Percentiles rank a stretch among this genome's conserved stretches.
These are phyloP conservation scores for Phytophthora pistaciae DNA, from an alignment of 352 stramenopile species.

Conservation along the genomic window DNA sequence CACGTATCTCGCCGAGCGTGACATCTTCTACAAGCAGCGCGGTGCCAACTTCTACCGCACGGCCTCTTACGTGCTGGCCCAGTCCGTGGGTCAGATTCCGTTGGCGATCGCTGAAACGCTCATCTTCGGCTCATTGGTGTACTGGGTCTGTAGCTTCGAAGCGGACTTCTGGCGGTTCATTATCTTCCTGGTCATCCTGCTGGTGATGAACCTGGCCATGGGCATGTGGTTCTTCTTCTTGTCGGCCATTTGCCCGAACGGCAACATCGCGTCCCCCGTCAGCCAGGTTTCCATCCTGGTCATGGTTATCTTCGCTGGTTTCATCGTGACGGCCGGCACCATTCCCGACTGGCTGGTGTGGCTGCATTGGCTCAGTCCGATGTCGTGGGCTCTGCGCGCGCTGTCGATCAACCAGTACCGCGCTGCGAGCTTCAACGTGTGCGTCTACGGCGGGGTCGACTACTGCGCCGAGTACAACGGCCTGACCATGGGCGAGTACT, in stretches of 20 bases:
- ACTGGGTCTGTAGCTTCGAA: slow-evolving; percentile 82
- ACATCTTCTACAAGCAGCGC: slow-evolving; percentile 85
- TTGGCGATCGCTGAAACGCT: slow-evolving; percentile 63
- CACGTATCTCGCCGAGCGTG: slow-evolving; percentile 66
- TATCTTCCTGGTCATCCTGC: slow-evolving; percentile 49
- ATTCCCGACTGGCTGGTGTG: slow-evolving; percentile 39
- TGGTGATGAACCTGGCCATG: slow-evolving; percentile 60
- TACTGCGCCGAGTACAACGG: slow-evolving; percentile 37
- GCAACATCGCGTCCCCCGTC: slow-evolving; percentile 49
- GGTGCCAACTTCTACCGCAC: slow-evolving; percentile 77
- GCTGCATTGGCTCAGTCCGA: slow-evolving; percentile 50
- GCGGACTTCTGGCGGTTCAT: slow-evolving; percentile 41
- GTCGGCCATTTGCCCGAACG: slow-evolving; percentile 33
- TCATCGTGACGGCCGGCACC: slow-evolving; percentile 48
- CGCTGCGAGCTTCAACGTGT: slow-evolving; percentile 24
- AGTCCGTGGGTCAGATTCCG: slow-evolving; percentile 40
- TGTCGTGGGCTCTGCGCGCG: slow-evolving; percentile 34
- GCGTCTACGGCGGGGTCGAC: slow-evolving; percentile 38
- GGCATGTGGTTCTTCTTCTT: slow-evolving; percentile 66
- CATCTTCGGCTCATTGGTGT: slow-evolving; percentile 81
- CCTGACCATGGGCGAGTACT: slow-evolving; percentile 50
- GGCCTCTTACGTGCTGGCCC: slow-evolving; percentile 74
- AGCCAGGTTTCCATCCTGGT: slow-evolving; percentile 50
- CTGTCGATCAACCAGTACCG: slow-evolving; percentile 44
- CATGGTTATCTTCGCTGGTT: slow-evolving; percentile 58